phyloP scores from a whole-genome alignment of 768 basidiomycete species.

The Tulasnella sp. region DNA sequence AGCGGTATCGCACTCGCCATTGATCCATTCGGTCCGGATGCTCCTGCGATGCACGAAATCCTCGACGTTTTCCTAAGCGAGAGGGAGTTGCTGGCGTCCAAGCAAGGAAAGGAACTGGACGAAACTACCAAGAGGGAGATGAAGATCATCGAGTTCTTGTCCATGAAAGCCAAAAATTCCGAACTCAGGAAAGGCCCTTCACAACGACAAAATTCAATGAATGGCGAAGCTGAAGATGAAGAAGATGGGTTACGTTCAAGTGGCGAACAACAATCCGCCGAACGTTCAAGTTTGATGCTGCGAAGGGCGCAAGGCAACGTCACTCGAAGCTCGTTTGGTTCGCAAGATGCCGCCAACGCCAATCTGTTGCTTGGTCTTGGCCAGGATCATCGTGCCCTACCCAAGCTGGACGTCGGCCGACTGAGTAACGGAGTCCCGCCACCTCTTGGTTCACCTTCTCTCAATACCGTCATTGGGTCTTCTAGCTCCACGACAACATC shows the following conservation, averaged over 20 bases:
- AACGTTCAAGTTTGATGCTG: conserved; percentile 10
- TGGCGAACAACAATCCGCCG: conserved; percentile 12
- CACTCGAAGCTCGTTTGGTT: conserved; percentile 7
- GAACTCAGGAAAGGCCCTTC: background rate
- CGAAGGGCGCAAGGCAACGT: conserved; percentile 6
- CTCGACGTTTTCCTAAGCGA: conserved; percentile 66
- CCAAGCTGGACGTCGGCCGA: background rate
- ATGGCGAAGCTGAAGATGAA: conserved; percentile 12
- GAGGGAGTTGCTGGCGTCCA: too few species aligned
- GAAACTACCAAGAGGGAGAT: conserved; percentile 72
- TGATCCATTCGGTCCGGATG: conserved; percentile 58
- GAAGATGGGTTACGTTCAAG: conserved; percentile 4
- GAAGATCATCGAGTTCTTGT: conserved; percentile 54
- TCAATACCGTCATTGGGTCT: too few species aligned
- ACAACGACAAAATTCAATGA: background rate
- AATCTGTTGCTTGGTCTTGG: conserved; percentile 12
- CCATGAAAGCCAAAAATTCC: conserved; percentile 32
- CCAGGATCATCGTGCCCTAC: background rate
- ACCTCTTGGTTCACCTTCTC: too few species aligned
- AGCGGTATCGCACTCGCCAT: conserved; percentile 76
- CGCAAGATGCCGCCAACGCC: conserved; percentile 13
- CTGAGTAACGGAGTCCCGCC: background rate
- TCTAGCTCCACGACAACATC: too few species aligned
- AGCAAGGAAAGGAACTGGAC: conserved; percentile 60
- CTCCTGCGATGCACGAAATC: conserved; percentile 61